phyloP scores from a whole-genome alignment of 2,329 filamentous ascomycete species.

The Mycosphaerella sp. region DNA sequence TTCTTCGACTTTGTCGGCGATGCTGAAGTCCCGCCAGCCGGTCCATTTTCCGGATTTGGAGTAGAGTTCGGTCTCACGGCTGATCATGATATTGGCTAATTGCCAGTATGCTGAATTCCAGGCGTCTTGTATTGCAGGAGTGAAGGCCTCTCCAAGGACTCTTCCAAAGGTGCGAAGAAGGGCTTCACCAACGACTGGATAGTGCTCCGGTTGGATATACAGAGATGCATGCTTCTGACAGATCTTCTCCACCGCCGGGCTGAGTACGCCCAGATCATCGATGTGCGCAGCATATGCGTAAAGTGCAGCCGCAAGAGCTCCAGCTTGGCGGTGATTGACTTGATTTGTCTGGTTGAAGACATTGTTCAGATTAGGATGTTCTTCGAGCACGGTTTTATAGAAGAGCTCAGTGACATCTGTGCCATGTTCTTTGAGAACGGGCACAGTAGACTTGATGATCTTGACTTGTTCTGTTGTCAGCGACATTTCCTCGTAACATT shows the following conservation, averaged over 20 bases:
- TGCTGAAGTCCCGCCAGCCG: conserved; percentile 61
- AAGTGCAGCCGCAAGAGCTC: conserved; percentile 63
- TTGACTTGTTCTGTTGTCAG: conserved; percentile 57
- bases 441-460: conserved; percentile 65
- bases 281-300: conserved; percentile 68
- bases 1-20: conserved; percentile 60
- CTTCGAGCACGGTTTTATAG: conserved; percentile 61
- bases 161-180: conserved; percentile 61
- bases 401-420: conserved; percentile 63
- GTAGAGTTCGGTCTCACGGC: conserved; percentile 59
- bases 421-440: conserved; percentile 62
- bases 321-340: conserved; percentile 59
- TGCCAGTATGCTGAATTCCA: conserved; percentile 69
- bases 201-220: conserved; percentile 62
- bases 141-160: conserved; percentile 63
- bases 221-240: conserved; percentile 70
- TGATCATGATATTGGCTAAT: conserved; percentile 66
- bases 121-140: conserved; percentile 56
- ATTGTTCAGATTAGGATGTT: conserved; percentile 61
- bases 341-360: conserved; percentile 69
- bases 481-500: conserved; percentile 29
- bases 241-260: conserved; percentile 58
- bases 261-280: conserved; percentile 57
- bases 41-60: conserved; percentile 56
- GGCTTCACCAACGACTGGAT: conserved; percentile 63